Percentiles rank a stretch among this genome's conserved stretches.
phyloP scores from a whole-genome alignment of 805 yeast species.

The Barnettozyma pratensis region DNA sequence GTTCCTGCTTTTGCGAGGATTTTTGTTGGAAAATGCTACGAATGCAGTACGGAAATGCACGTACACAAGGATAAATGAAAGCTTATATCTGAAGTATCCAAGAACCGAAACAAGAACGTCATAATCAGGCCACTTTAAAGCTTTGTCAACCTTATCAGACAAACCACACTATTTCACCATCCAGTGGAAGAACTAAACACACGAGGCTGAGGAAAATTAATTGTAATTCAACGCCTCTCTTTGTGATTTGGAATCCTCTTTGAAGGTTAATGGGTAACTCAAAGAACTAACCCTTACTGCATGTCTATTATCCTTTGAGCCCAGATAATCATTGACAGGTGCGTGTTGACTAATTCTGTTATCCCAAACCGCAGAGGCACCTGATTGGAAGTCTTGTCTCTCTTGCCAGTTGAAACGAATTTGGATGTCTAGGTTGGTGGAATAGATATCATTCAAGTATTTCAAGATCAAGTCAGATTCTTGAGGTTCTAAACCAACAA shows the following conservation, averaged over 20 bases:
- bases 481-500: slow-evolving; percentile 44
- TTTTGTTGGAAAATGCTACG: too few relatives aligned
- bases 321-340: slow-evolving; percentile 42
- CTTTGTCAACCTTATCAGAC: too few relatives aligned
- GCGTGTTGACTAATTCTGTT: slow-evolving; percentile 50
- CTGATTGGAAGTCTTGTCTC: slow-evolving; percentile 30
- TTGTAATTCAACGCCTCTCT: slow-evolving; percentile 29
- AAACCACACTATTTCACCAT: not conserved
- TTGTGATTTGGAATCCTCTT: slow-evolving; percentile 41
- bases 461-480: slow-evolving; percentile 42
- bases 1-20: too few relatives aligned
- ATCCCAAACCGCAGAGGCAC: slow-evolving; percentile 57
- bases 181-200: not conserved
- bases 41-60: too few relatives aligned
- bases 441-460: slow-evolving; percentile 39
- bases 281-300: slow-evolving; percentile 42
- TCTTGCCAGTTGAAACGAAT: slow-evolving; percentile 46
- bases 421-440: slow-evolving; percentile 49
- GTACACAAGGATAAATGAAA: too few relatives aligned
- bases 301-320: slow-evolving; percentile 28
- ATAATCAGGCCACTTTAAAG: too few relatives aligned
- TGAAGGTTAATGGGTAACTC: slow-evolving; percentile 42
- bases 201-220: not conserved
- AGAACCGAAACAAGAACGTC: too few relatives aligned
- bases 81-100: too few relatives aligned